These are phyloP conservation scores for Cryptomeria japonica DNA, from an alignment of 75 land plant species.

Conservation along the genomic window DNA sequence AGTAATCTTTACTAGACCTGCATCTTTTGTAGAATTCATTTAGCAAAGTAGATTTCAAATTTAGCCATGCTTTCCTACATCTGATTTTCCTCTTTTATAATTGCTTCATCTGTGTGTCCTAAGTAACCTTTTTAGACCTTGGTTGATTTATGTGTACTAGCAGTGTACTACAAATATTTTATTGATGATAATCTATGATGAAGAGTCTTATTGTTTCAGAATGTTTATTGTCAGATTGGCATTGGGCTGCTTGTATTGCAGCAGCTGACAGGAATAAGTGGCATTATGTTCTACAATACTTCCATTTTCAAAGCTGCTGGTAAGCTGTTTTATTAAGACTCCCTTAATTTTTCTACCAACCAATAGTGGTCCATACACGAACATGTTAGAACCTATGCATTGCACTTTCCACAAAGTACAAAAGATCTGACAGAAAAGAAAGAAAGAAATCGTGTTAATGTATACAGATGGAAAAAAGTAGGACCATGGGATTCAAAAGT, in stretches of 20 bases:
- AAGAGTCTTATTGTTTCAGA: neutral
- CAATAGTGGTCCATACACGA: neutral
- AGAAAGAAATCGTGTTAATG: neutral
- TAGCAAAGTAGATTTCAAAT: neutral
- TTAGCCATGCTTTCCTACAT: no score
- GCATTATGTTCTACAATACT: conserved; percentile 79
- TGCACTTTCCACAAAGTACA: neutral
- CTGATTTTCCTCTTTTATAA: neutral
- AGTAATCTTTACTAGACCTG: neutral
- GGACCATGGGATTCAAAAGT: neutral
- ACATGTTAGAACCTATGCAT: neutral
- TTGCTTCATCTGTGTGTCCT: neutral
- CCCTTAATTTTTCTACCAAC: neutral
- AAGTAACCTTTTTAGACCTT: neutral
- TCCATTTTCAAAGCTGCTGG: conserved; percentile 88
- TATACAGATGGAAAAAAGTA: neutral
- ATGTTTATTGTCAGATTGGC: conserved; percentile 60
- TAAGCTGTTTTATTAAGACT: conserved; percentile 22
- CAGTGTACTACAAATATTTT: neutral
- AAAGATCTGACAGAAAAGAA: neutral
- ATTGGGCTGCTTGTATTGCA: conserved; percentile 81
- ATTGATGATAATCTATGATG: neutral
- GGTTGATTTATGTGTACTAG: neutral
- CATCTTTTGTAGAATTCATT: neutral
- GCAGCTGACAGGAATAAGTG: conserved; percentile 88